Evolutionary conservation across 1,284 basidiomycete genomes (phyloP), one percentile per base, ranked within the genome.

Genomic region (Pterulicium gracile): DNA sequence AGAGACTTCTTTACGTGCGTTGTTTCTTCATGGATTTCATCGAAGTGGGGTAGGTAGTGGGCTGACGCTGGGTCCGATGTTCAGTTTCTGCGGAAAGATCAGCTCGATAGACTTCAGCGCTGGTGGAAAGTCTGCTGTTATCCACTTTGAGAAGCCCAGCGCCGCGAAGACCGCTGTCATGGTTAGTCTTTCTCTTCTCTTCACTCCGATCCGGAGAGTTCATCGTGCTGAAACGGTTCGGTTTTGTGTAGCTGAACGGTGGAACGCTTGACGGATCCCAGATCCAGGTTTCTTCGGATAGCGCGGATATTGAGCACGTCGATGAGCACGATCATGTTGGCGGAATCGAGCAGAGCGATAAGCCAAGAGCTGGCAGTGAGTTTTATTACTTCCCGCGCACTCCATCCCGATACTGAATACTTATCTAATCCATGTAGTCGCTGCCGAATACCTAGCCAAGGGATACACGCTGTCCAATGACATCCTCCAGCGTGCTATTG

Each of bases 361-460:
- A 91, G 64, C 88, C 88, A 1, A 72, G 84, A 40, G 83, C 85
- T 20, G 88, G 79, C 36, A 87, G 84, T 86, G 53, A 55, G 77
- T 43, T 5, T 10, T 34, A n/a, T 10, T 34, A 12, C n/a, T 34
- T 34, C 12, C 27, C 12, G 27, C 12, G n/a, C 27, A 3, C 35
- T 14, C 7, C 3, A 5, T n/a, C n/a, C n/a, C n/a, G n/a, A n/a
- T 32, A 2, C 17, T 23, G 19, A 42, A 39, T 4, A 23, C 27
- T 51, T 18, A 17, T 34, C 56, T 57, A 55, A n/a, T 10, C n/a
- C 27, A 32, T 32, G 27, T 58, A 71, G 88, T 94, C 56, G 85
- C 84, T 17, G 92, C 92, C 32, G 92, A 95, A 62, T 91, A 93
- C 64, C 77, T 97, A 27, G 85, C 88, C 1, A 80, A 77, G 58